Evolutionary conservation across 345 rosid genomes (phyloP).

Genomic region (Raphanus sativus): DNA sequence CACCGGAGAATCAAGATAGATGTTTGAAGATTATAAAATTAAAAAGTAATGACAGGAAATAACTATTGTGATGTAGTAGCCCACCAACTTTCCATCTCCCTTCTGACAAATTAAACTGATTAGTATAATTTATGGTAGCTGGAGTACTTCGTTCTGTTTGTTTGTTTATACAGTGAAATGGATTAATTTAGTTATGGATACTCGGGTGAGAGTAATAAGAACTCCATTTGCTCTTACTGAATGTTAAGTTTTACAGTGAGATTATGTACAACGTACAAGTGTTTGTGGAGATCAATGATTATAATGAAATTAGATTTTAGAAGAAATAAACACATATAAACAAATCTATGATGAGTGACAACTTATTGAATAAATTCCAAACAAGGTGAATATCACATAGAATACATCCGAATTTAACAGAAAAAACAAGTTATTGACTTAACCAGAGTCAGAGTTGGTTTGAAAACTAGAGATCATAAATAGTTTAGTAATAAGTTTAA

Average conservation of each 20-base stretch:
- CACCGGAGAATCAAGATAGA: conserved; percentile 24
- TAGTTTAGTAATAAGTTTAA: no score
- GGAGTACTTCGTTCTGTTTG: conserved; percentile 1
- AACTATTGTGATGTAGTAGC: conserved; percentile 32
- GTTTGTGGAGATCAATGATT: no score
- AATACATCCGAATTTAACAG: no score
- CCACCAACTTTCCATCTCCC: conserved; percentile 29
- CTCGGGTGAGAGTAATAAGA: not conserved
- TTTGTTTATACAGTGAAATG: not conserved
- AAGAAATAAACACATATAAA: no score
- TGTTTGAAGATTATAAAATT: not conserved
- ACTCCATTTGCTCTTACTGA: not conserved
- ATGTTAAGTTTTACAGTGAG: not conserved
- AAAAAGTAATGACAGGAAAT: conserved; percentile 23
- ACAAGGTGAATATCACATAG: no score
- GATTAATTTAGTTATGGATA: not conserved
- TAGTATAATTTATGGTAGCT: conserved; percentile 26
- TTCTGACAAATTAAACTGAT: conserved; percentile 27
- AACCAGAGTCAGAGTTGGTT: no score
- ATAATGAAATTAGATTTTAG: no score
- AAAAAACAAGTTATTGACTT: no score
- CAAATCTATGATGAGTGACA: no score
- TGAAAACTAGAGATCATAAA: no score
- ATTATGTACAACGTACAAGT: no score
- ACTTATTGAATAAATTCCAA: no score